Base-by-base conservation (phyloP, 768 basidiomycete genomes). In the Pulveroboletus frians region DNA sequence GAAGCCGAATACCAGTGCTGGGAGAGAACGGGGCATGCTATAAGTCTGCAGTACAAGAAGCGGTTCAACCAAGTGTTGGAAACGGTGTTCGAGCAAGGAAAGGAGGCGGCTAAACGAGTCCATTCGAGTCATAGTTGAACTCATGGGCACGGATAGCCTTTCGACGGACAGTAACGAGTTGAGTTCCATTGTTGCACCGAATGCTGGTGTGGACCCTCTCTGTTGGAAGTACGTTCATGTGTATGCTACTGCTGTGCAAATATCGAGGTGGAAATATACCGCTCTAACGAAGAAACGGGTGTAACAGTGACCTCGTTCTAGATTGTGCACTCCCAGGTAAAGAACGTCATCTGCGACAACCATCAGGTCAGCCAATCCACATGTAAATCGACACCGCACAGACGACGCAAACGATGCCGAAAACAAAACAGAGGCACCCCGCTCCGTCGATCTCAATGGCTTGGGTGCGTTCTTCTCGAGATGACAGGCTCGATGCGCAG, bases 1-100 rank as follows among this genome's bases (percentile, higher is more conserved):
- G 70, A 76, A 42, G 77, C 80, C 0, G 78, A 81, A 52, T 67
- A 80, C 34, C 63, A 79, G n/a, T 63, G 72, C 47, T 87, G 82
- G 80, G 61, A 76, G 44, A 69, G 69, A 2, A 80, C 80, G 0
- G 88, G 87, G 0, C 89, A 90, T 62, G 84, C 70, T 4, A 58
- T 88, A 27, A 70, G 77, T 26, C 54, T 59, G 1, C 88, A 90
- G 59, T 54, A 69, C 15, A 63, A 62, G 32, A 60, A 68, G 11
- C 65, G 71, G 63, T 81, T 84, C 59, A 84, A 86, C 56, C 62
- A 58, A 10, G 59, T 85, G 11, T 53, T 90, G 34, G 80, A 84
- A 64, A 71, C 71, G 43, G 75, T 76, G 1, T 76, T 82, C 51
- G 64, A 69, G 37, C 80, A 87, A 59, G 84, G 81, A 9, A 54